Conservation (phyloP, 2,329 filamentous ascomycete genomes). For the Colletotrichum sp. region DNA sequence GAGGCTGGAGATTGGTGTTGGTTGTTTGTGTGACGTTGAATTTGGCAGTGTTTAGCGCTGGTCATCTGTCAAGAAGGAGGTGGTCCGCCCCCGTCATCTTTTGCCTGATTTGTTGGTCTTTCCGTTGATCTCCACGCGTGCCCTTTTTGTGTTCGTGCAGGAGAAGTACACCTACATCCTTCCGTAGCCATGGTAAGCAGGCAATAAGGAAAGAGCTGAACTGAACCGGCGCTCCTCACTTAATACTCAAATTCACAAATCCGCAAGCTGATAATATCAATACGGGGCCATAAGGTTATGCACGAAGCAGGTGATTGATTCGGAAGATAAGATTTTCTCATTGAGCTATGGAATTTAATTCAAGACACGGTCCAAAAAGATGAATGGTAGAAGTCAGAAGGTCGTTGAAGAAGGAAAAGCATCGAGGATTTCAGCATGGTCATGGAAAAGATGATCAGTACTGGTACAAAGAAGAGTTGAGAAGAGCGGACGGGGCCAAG, state of each 20-base stretch:
- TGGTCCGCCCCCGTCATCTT: neutral
- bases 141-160: neutral
- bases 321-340: neutral
- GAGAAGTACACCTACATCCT: neutral
- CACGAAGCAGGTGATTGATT: neutral
- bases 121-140: neutral
- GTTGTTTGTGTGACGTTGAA: neutral
- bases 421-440: neutral
- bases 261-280: neutral
- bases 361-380: neutral
- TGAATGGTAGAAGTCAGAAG: neutral
- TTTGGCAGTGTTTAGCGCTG: slow-evolving; percentile 1
- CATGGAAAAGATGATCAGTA: neutral
- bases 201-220: neutral
- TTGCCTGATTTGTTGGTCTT: neutral
- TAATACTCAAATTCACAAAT: neutral
- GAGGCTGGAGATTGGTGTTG: neutral
- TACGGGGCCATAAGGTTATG: accelerated
- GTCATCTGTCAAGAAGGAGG: neutral
- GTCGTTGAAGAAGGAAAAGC: neutral
- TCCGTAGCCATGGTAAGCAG: neutral
- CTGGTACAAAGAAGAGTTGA: neutral
- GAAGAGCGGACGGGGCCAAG: neutral
- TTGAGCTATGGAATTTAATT: neutral
- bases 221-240: accelerated